Base-by-base conservation (phyloP, 2,329 filamentous ascomycete species). In the Cladophialophora exuberans region DNA sequence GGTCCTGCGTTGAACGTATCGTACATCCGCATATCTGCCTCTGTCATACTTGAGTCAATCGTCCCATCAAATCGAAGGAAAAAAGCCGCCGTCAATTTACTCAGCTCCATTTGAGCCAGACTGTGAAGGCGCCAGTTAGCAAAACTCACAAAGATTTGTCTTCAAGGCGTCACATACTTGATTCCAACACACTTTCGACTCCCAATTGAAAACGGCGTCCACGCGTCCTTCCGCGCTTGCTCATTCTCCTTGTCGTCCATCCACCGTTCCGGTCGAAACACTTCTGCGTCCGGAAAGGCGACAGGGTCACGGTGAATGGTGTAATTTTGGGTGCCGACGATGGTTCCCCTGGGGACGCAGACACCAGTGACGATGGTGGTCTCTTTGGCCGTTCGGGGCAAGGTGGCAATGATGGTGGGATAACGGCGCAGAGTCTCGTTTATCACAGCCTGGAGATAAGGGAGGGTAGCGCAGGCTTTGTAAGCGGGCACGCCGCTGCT, bases 371-470 rank as follows among this genome's bases (percentile, higher is more conserved):
- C 28, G n/a, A 50, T 38, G 3, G 61, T 64, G 13, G 50, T 63
- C 39, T 61, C 38, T 1, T 59, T 60, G n/a, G 61, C 57, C 38
- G 46, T 36, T 13, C 64, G 43, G 17, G 55, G 31, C 15, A 63
- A 36, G 11, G 56, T 47, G 17, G 57, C 44, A 28, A 50, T 43
- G 28, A 58, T 46, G 11, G 55, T 44, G 13, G 55, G 50, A 38
- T 60, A 60, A 3, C 69, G 52, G 36, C 67, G 56, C 15, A 65
- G 51, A 35, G 55, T 65, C 30, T 69, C 67, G 20, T 62, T 59
- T 15, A 69, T 66, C 6, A 66, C 64, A 2, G 67, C 66, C 35
- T 67, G 66, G 3, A 69, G 59, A 41, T 69, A 73, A 1, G 68
- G 66, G 33, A 73, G 52, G 6, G 20, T 44, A 31, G 23, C 30